A percentile compares a stretch with the other conserved stretches of the same genome.
phyloP scores from a whole-genome alignment of 2,329 filamentous ascomycete species.

The Phaeosphaeriaceae sp. region DNA sequence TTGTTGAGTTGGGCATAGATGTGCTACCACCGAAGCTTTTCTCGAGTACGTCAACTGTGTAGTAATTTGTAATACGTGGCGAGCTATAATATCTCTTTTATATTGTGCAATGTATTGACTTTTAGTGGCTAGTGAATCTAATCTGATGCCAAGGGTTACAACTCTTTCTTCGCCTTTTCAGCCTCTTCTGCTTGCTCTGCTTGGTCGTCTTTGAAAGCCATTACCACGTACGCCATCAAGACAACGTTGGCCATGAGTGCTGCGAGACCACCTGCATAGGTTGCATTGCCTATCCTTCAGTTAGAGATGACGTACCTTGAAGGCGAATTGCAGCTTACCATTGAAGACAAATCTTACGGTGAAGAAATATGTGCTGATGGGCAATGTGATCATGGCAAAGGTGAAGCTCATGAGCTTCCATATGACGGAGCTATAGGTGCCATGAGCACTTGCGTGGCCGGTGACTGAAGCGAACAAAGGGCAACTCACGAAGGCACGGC shows the following conservation, averaged over 20 bases:
- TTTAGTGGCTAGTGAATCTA: no score
- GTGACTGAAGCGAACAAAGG: neutral
- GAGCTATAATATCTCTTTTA: neutral
- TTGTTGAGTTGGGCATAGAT: neutral
- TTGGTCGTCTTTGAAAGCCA: conserved; percentile 87
- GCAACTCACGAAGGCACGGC: conserved; percentile 77
- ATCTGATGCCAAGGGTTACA: conserved; percentile 20
- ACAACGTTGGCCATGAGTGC: conserved; percentile 92
- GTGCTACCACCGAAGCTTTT: conserved; percentile 17
- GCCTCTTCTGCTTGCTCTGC: conserved; percentile 56
- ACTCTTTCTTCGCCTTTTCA: conserved; percentile 49
- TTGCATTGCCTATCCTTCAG: conserved; percentile 75
- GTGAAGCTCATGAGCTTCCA: conserved; percentile 90
- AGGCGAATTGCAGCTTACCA: conserved; percentile 59
- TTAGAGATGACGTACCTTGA: neutral
- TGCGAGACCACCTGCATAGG: conserved; percentile 82
- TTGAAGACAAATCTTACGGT: conserved; percentile 77
- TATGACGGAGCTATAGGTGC: conserved; percentile 72
- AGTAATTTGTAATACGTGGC: conserved; percentile 38
- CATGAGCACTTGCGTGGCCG: neutral
- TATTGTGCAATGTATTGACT: no score
- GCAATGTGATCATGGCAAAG: conserved; percentile 84
- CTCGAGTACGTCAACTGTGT: conserved; percentile 12
- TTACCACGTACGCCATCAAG: conserved; percentile 85
- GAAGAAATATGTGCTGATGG: conserved; percentile 87